Evolutionary conservation across 768 basidiomycete genomes (phyloP).

Genomic region (Naganishia onofrii): DNA sequence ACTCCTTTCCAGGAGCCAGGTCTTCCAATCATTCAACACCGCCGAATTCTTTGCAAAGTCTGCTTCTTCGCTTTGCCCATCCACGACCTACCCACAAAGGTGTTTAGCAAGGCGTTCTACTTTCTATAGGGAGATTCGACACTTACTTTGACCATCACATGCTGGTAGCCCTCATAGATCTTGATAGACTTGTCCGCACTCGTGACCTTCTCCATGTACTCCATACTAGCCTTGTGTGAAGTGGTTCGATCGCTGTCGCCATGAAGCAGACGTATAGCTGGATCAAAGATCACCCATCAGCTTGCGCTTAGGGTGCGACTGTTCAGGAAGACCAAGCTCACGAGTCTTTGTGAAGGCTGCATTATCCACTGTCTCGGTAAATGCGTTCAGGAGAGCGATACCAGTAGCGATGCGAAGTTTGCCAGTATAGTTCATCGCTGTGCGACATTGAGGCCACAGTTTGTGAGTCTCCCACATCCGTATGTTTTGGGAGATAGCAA

Average conservation of each 20-base stretch:
- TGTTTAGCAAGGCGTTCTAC: not conserved
- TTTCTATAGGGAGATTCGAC: not conserved
- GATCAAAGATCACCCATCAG: not conserved
- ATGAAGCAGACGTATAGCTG: slow-evolving; percentile 13
- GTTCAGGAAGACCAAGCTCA: not conserved
- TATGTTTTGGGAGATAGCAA: not conserved
- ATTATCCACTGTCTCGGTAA: slow-evolving; percentile 15
- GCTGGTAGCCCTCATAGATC: slow-evolving; percentile 13
- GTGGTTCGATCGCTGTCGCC: slow-evolving; percentile 16
- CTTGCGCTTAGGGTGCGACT: not conserved
- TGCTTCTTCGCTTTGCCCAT: slow-evolving; percentile 8
- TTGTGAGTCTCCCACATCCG: not conserved
- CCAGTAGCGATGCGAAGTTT: slow-evolving; percentile 21
- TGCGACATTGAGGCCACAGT: not conserved
- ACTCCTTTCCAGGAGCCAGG: not conserved
- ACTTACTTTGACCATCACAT: slow-evolving; percentile 23
- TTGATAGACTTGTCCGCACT: slow-evolving; percentile 24
- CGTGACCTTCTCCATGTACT: slow-evolving; percentile 2
- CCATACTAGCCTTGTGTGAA: not conserved
- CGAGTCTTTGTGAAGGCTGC: slow-evolving; percentile 9
- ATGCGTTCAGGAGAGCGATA: slow-evolving; percentile 14
- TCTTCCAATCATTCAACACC: slow-evolving; percentile 8
- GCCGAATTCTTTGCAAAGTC: slow-evolving; percentile 6
- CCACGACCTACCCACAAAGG: not conserved
- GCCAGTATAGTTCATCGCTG: slow-evolving; percentile 23